These are phyloP conservation scores for Mycena filopes DNA, from an alignment of 768 basidiomycete species.

Conservation along the genomic window DNA sequence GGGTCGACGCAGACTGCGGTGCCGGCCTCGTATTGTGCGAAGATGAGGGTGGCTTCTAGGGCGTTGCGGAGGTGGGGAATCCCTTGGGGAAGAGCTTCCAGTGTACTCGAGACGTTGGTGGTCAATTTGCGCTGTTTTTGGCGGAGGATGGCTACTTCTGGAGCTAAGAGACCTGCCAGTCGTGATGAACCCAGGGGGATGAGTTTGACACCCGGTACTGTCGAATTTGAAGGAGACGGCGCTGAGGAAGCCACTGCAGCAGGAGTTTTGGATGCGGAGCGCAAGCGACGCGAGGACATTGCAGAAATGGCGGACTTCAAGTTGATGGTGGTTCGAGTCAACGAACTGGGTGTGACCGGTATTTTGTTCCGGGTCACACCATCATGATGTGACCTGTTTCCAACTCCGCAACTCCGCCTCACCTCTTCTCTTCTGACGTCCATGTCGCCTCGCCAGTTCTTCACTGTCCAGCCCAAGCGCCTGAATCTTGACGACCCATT, in stretches of 20 bases:
- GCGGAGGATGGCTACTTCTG: conserved; percentile 14
- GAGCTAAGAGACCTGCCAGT: conserved; percentile 12
- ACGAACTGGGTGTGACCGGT: too few relatives aligned
- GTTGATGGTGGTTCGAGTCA: too few relatives aligned
- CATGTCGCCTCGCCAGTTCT: too few relatives aligned
- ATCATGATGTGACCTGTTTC: too few relatives aligned
- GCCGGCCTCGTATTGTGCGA: conserved; percentile 14
- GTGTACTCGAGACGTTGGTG: background rate
- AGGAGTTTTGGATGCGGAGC: conserved; percentile 3
- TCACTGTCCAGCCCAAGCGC: too few relatives aligned
- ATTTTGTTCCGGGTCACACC: too few relatives aligned
- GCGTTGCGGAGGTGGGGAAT: conserved; percentile 9
- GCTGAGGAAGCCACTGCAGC: background rate
- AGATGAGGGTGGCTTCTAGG: conserved; percentile 15
- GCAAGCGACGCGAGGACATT: conserved; percentile 15
- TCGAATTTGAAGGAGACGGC: background rate
- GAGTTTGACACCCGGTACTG: background rate
- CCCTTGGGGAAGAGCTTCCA: background rate
- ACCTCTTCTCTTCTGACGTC: too few relatives aligned
- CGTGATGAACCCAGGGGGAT: background rate
- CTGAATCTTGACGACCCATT: too few relatives aligned
- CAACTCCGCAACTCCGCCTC: too few relatives aligned
- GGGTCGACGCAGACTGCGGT: conserved; percentile 13
- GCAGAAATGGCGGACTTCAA: too few relatives aligned
- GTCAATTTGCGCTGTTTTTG: conserved; percentile 7